Conservation (phyloP, 1,284 basidiomycete genomes). For the Sporisorium sorghi region DNA sequence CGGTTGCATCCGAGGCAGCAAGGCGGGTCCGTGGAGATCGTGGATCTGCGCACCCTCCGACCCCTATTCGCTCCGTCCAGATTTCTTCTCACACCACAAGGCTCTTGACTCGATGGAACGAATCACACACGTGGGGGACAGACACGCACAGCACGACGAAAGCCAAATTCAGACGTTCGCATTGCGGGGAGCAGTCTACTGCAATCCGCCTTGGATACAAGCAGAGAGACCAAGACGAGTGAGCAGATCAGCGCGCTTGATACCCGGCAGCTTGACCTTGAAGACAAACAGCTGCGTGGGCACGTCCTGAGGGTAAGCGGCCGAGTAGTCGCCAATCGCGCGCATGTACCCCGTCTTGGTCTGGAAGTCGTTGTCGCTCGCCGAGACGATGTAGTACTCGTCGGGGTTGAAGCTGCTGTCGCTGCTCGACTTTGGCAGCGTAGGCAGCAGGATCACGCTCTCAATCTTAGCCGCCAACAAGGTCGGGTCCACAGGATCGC, state of each 20-base stretch:
- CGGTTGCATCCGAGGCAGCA: conserved; percentile 1
- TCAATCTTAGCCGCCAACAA: conserved; percentile 79
- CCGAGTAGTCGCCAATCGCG: conserved; percentile 47
- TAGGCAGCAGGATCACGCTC: conserved; percentile 75
- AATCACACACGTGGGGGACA: background rate
- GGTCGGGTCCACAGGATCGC: conserved; percentile 70
- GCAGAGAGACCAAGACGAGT: conserved; percentile 26
- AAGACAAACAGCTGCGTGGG: conserved; percentile 79
- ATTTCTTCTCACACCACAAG: background rate
- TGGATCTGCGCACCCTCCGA: background rate
- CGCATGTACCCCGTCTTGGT: conserved; percentile 74
- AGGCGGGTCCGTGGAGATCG: conserved; percentile 4
- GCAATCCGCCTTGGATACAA: background rate
- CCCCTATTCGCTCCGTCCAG: background rate
- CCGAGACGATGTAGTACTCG: conserved; percentile 78
- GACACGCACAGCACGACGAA: background rate
- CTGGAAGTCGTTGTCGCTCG: conserved; percentile 77
- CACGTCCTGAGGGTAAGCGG: conserved; percentile 48
- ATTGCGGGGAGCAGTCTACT: background rate
- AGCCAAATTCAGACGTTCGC: background rate
- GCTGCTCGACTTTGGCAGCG: conserved; percentile 72
- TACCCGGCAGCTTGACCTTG: conserved; percentile 75
- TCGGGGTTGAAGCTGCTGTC: conserved; percentile 64
- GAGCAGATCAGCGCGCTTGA: conserved; percentile 45
- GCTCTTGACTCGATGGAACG: background rate